phyloP scores from a whole-genome alignment of 805 yeast genomes.

The Schwanniomyces polymorphus region DNA sequence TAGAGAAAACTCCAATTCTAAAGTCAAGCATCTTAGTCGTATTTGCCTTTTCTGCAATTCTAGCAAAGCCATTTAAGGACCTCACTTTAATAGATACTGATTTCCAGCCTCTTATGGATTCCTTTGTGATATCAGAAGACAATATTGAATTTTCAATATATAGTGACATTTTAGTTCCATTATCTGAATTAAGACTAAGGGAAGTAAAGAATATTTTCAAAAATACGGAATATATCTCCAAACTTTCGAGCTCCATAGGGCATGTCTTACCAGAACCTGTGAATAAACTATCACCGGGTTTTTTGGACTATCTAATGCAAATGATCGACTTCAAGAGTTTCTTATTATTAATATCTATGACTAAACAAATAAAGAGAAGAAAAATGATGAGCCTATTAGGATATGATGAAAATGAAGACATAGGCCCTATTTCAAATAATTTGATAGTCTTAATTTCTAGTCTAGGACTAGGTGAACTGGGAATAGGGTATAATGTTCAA shows the following conservation, averaged over 20 bases:
- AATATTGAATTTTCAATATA: constrained; percentile 16
- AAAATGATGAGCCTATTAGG: constrained; percentile 29
- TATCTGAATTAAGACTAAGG: constrained; percentile 20
- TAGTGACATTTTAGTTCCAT: constrained; percentile 15
- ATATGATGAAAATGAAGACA: constrained; percentile 12
- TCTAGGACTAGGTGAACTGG: constrained; percentile 25
- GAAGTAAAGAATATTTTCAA: constrained; percentile 11
- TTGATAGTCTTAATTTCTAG: constrained; percentile 24
- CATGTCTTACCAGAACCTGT: constrained; percentile 15
- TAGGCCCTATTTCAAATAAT: constrained; percentile 12
- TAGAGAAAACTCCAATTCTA: constrained; percentile 5
- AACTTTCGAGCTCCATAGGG: constrained; percentile 12
- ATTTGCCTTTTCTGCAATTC: constrained; percentile 23
- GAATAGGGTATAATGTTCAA: constrained; percentile 24
- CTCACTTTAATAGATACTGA: constrained; percentile 19
- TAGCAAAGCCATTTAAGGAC: constrained; percentile 28
- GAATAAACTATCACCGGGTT: constrained; percentile 7
- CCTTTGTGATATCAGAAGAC: constrained; percentile 13
- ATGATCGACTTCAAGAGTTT: constrained; percentile 33
- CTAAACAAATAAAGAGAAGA: constrained; percentile 19
- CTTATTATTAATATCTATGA: constrained; percentile 25
- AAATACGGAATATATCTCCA: constrained; percentile 5
- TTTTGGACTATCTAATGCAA: constrained; percentile 19
- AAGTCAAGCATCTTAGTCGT: constrained; percentile 20
- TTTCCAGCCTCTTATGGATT: constrained; percentile 13